A percentile compares a stretch with the other conserved stretches of the same genome.
Evolutionary conservation across 164 flowering plant genomes (phyloP).

Genomic region (Platanus orientalis): DNA sequence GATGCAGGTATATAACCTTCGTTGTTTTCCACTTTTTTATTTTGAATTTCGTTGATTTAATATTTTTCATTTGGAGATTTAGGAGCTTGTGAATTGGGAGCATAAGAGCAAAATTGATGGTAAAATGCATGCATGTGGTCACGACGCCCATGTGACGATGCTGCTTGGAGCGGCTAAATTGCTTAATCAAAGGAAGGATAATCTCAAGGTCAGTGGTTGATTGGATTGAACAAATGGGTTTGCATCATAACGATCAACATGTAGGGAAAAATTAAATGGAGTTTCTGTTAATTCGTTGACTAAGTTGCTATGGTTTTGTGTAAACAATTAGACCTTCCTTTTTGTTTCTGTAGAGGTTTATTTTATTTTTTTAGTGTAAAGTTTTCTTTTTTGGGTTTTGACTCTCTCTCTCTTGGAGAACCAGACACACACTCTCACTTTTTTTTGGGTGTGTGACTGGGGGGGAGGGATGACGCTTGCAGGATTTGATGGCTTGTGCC

Average conservation of each 20-base stretch:
- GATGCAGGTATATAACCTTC: constrained; percentile 48
- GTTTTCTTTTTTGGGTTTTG: no score
- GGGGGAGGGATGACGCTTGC: no score
- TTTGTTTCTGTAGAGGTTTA: no score
- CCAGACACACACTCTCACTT: no score
- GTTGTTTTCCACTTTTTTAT: constrained; percentile 1
- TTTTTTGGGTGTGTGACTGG: no score
- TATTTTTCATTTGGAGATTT: constrained; percentile 8
- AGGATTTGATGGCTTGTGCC: no score
- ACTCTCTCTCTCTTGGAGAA: no score
- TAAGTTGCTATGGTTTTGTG: no score
- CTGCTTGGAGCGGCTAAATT: constrained; percentile 87
- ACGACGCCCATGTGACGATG: constrained; percentile 82
- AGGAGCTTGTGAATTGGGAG: constrained; percentile 90
- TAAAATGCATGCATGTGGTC: constrained; percentile 86
- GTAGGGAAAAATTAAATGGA: no score
- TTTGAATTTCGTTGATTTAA: background rate
- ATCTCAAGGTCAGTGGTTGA: constrained; percentile 45
- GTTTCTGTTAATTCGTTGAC: background rate
- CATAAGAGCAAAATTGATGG: constrained; percentile 81
- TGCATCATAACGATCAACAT: background rate
- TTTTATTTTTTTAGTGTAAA: no score
- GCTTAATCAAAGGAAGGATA: constrained; percentile 55
- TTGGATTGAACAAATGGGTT: constrained; percentile 2
- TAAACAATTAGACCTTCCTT: no score